Conservation (phyloP, 2,329 filamentous ascomycete genomes). For the Stachybotrys elegans region DNA sequence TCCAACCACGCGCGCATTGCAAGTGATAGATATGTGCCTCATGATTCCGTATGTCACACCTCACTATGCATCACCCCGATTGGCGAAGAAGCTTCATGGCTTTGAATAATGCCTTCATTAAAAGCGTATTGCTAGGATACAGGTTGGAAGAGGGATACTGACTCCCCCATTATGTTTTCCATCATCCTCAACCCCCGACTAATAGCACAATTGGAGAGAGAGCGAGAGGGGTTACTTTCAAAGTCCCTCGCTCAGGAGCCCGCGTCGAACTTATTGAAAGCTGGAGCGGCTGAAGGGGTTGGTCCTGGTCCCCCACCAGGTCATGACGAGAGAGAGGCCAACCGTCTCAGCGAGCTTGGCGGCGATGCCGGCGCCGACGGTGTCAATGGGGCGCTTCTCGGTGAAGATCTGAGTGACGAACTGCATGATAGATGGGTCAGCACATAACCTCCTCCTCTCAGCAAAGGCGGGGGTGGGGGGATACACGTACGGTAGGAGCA, state of each 20-base stretch:
- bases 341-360: conserved; percentile 90
- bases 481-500: conserved; percentile 67
- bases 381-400: conserved; percentile 89
- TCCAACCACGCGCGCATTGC: too few relatives aligned
- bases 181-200: too few relatives aligned
- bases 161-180: too few relatives aligned
- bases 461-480: neutral
- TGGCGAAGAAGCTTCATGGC: too few relatives aligned
- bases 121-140: too few relatives aligned
- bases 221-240: too few relatives aligned
- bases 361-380: conserved; percentile 76
- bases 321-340: conserved; percentile 85
- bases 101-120: too few relatives aligned
- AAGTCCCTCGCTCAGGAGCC: neutral
- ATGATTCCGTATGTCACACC: too few relatives aligned
- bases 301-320: conserved; percentile 95
- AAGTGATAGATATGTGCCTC: too few relatives aligned
- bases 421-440: conserved; percentile 37
- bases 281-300: conserved; percentile 68
- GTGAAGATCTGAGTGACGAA: conserved; percentile 81
- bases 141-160: too few relatives aligned
- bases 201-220: too few relatives aligned
- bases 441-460: neutral
- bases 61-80: too few relatives aligned
- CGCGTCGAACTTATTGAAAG: neutral